Conservation (phyloP, 1,284 basidiomycete species). For the Amanita bisporigera region DNA sequence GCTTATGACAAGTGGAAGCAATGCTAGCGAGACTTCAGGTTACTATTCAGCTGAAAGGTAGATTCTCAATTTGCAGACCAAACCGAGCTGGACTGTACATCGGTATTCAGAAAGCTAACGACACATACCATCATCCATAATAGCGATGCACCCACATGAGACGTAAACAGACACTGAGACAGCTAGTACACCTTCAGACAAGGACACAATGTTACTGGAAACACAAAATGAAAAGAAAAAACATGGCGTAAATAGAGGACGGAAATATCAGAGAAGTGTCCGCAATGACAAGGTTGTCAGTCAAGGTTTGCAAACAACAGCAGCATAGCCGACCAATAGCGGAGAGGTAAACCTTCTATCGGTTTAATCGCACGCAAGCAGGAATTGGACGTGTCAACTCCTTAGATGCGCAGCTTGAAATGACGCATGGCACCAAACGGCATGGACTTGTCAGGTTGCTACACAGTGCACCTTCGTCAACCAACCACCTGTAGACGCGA, state of each 20-base stretch:
- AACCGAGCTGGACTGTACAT: neutral
- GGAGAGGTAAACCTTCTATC: neutral
- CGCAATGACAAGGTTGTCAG: neutral
- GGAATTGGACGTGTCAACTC: neutral
- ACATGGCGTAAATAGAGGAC: constrained; percentile 7
- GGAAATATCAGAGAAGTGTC: constrained; percentile 3
- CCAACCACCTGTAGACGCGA: neutral
- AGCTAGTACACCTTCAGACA: neutral
- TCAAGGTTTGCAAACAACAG: neutral
- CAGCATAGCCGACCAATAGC: neutral
- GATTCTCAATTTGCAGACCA: no score
- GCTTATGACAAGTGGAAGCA: no score
- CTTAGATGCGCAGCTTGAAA: neutral
- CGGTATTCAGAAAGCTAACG: neutral
- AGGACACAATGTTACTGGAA: constrained; percentile 7
- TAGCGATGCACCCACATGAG: neutral
- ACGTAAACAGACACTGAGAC: neutral
- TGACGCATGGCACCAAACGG: neutral
- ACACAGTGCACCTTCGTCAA: neutral
- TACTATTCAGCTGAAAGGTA: neutral
- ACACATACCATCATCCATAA: neutral
- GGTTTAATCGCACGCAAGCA: neutral
- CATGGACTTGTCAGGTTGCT: neutral
- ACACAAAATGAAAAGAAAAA: constrained; percentile 7
- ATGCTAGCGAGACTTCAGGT: neutral